Base-by-base conservation (phyloP, 1,139 yeast species). In the Kluyveromyces sp. region DNA sequence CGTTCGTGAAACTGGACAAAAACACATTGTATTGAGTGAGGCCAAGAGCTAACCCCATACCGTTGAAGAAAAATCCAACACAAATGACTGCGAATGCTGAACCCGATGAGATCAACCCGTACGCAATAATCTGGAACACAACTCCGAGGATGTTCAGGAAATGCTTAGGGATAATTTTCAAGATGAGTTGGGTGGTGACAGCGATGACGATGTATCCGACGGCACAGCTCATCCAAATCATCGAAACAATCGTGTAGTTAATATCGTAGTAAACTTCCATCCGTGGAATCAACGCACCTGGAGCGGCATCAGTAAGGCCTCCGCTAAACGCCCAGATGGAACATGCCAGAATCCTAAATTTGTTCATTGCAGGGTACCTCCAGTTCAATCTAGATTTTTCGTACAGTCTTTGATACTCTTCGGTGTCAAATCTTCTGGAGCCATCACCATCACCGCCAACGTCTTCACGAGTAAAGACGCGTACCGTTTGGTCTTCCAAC, bases 191-290 rank as follows among this genome's bases (percentile, higher is more conserved):
- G 6, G 40, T 29, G 26, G 34, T 16, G 7, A 29, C n/a, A 8
- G 40, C 40, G 30, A 37, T 30, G 34, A 37, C 26, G 17, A 37
- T 29, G 18, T 37, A 37, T 2, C 40, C 40, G 7, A 37, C 34
- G 11, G 40, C 40, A 17, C 40, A 37, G 18, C 40, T 37, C 33
- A 37, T 29, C 40, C 40, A 37, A 12, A 37, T 37, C 40, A 37
- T 37, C 2, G 40, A 37, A 2, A 37, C 40, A 4, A 37, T 18
- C 4, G 40, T 12, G 34, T 37, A 37, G 7, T 32, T 28, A 3
- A 37, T 37, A 13, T 29, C 34, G 18, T 37, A 37, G 22, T 29
- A 29, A 12, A n/a, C 30, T 19, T 37, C 40, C 29, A 37, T 37
- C 13, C 15, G 16, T 3, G 40, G 40, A 18, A 37, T n/a, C 34